phyloP scores from a whole-genome alignment of 495 filamentous ascomycete genomes.

The Lasiosphaeris hirsuta region DNA sequence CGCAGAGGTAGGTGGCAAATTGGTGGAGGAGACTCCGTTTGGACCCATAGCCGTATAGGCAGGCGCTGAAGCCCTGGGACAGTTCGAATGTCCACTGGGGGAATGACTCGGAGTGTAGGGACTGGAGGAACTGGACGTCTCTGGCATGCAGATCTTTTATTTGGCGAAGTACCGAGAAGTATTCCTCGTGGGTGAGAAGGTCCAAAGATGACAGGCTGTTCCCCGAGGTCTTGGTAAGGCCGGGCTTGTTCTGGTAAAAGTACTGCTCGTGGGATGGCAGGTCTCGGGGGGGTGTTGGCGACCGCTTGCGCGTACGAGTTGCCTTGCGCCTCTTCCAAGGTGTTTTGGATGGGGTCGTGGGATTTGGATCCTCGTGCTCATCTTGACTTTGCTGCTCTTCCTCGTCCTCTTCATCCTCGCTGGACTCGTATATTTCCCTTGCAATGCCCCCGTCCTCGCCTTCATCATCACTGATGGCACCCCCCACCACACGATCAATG shows the following conservation, averaged over 20 bases:
- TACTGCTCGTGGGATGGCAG: slow-evolving; percentile 86
- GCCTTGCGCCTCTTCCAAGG: slow-evolving; percentile 29
- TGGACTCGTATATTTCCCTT: slow-evolving; percentile 62
- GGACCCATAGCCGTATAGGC: slow-evolving; percentile 88
- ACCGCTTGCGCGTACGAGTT: slow-evolving; percentile 53
- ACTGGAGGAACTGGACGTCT: slow-evolving; percentile 67
- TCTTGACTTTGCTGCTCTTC: slow-evolving; percentile 33
- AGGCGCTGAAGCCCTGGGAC: slow-evolving; percentile 82
- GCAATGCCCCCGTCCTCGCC: slow-evolving; percentile 72
- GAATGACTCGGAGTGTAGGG: slow-evolving; percentile 76
- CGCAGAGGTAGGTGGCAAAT: slow-evolving; percentile 72
- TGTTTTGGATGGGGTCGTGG: slow-evolving; percentile 54
- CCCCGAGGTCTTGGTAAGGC: slow-evolving; percentile 76
- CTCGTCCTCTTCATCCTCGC: slow-evolving; percentile 50
- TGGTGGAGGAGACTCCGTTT: slow-evolving; percentile 72
- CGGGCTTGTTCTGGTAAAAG: slow-evolving; percentile 87
- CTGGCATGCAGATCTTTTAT: slow-evolving; percentile 67
- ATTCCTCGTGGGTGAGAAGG: slow-evolving; percentile 85
- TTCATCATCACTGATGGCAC: slow-evolving; percentile 68
- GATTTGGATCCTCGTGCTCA: slow-evolving; percentile 35
- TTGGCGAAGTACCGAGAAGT: slow-evolving; percentile 66
- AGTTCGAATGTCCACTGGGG: slow-evolving; percentile 93
- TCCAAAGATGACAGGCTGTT: slow-evolving; percentile 74
- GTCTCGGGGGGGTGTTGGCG: slow-evolving; percentile 74
- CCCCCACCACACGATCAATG: slow-evolving; percentile 59